A percentile compares a stretch with the other conserved stretches of the same genome.
These are phyloP conservation scores for Byssochlamys sp. DNA, from an alignment of 2,329 filamentous ascomycete genomes.

Conservation along the genomic window DNA sequence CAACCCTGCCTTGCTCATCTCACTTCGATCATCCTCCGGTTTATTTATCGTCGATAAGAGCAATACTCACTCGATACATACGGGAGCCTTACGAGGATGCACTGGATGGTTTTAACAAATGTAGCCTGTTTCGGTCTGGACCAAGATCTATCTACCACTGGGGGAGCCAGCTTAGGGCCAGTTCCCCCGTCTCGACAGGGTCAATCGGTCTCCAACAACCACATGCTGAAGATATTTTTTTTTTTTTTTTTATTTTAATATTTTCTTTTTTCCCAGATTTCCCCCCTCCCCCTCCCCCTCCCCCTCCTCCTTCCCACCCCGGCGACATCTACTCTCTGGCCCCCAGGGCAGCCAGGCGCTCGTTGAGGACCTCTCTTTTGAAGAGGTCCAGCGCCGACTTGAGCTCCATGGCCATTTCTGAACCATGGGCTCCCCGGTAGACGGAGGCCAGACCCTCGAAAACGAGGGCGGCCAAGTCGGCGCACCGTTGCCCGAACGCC, in stretches of 20 bases:
- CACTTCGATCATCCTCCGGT: neutral
- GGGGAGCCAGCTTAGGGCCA: neutral
- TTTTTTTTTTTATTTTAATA: neutral
- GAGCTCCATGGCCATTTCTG: slow-evolving; percentile 16
- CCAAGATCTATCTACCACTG: neutral
- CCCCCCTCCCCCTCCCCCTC: neutral
- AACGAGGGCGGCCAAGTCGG: slow-evolving; percentile 19
- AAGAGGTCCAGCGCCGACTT: slow-evolving; percentile 17
- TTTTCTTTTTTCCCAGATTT: neutral
- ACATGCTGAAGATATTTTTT: neutral
- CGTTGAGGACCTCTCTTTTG: slow-evolving; percentile 20
- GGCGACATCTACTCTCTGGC: neutral
- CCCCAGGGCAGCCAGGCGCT: slow-evolving; percentile 11
- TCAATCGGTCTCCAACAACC: neutral
- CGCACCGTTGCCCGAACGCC: slow-evolving; percentile 15
- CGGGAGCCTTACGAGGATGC: neutral
- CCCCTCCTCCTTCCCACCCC: neutral
- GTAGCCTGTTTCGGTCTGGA: neutral
- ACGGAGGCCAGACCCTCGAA: slow-evolving; percentile 22
- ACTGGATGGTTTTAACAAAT: neutral
- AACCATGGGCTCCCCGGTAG: slow-evolving; percentile 10
- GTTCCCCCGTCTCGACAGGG: neutral
- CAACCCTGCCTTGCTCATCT: neutral
- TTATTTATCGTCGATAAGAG: neutral
- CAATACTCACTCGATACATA: neutral